Percentiles rank a stretch among this genome's conserved stretches.
Evolutionary conservation across 2,329 filamentous ascomycete species (phyloP).

Genomic region (Malbranchea zuffiana): DNA sequence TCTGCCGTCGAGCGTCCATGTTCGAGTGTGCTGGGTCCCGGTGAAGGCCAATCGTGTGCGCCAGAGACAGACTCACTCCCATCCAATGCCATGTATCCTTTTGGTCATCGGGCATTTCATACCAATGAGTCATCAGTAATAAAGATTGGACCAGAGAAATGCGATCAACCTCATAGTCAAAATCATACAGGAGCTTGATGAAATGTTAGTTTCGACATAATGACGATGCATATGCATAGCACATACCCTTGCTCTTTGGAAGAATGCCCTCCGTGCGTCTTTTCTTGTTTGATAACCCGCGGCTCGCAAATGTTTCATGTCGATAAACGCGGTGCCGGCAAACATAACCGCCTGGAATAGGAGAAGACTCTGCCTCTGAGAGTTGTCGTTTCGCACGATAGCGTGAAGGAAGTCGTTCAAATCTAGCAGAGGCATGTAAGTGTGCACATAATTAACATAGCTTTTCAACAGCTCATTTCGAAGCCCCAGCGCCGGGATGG

Average conservation of each 20-base stretch:
- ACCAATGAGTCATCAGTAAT: slow-evolving; percentile 93
- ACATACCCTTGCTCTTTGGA: slow-evolving; percentile 72
- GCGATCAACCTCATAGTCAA: slow-evolving; percentile 86
- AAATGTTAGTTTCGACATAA: slow-evolving; percentile 2
- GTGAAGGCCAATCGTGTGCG: slow-evolving; percentile 86
- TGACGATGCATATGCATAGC: slow-evolving; percentile 7
- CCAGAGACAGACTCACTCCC: slow-evolving; percentile 85
- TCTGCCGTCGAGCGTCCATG: slow-evolving; percentile 63
- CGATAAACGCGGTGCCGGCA: slow-evolving; percentile 76
- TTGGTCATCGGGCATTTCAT: slow-evolving; percentile 90
- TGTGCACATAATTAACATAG: slow-evolving; percentile 83
- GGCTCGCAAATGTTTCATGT: slow-evolving; percentile 61
- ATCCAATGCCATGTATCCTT: slow-evolving; percentile 99
- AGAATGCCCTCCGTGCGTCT: slow-evolving; percentile 75
- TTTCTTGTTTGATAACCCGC: slow-evolving; percentile 71
- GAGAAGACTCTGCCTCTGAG: slow-evolving; percentile 65
- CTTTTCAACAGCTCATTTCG: slow-evolving; percentile 71
- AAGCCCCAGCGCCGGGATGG: slow-evolving; percentile 57
- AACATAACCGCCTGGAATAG: slow-evolving; percentile 95
- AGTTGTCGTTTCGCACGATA: slow-evolving; percentile 57
- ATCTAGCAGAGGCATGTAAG: slow-evolving; percentile 82
- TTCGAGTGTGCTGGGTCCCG: slow-evolving; percentile 69
- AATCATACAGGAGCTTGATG: slow-evolving; percentile 70
- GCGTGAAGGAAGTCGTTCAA: slow-evolving; percentile 47
- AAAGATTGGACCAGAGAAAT: slow-evolving; percentile 80